Evolutionary conservation across 148 eudicot species (phyloP), one percentile per base, ranked within the genome.

Genomic region (Pharnaceum exiguum): DNA sequence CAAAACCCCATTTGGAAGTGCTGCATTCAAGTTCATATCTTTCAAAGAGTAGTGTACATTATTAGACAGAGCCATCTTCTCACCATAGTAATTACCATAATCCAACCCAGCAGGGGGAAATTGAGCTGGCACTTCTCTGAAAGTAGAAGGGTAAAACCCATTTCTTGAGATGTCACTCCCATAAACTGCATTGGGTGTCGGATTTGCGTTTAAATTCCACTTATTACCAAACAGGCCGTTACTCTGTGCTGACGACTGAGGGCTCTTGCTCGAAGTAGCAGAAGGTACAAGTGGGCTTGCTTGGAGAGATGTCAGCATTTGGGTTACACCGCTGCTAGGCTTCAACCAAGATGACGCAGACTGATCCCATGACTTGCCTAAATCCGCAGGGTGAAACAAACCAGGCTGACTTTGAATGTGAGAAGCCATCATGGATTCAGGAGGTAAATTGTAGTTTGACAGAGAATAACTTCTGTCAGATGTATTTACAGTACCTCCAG

Each of bases 21-120:
- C 64, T 54, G 44, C 59, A 49, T 87, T 84, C 75, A 84, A 78
- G 71, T 82, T 75, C 62, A 82, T 27, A 47, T 72, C 85, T 64
- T 69, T 72, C 9, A 52, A 31, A 5, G 79, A 68, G 56, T 69
- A 44, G 60, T 58, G 52, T 35, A 75, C 48, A 13, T 46, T 65
- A 52, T 60, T 47, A 13, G 72, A 65, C 50, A 71, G 70, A 46
- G 74, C 58, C 23, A 60, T 73, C n/a, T 56, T 52, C 51, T 72
- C 70, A 55, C 64, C 79, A 54, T 44, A 55, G 67, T 65, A 74
- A 70, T 55, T 58, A 56, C 55, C 72, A 74, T 77, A 44, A 74
- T 82, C 81, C 37, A 62, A 62, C 21, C 75, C 76, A 49, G 46
- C 47, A 8, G 69, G 51, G 18, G 76, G 68, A 37, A 78, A 64